Percentiles rank a stretch among this genome's conserved stretches.
phyloP scores from a whole-genome alignment of 2,329 filamentous ascomycete genomes.

The Sarocladium oryzae region DNA sequence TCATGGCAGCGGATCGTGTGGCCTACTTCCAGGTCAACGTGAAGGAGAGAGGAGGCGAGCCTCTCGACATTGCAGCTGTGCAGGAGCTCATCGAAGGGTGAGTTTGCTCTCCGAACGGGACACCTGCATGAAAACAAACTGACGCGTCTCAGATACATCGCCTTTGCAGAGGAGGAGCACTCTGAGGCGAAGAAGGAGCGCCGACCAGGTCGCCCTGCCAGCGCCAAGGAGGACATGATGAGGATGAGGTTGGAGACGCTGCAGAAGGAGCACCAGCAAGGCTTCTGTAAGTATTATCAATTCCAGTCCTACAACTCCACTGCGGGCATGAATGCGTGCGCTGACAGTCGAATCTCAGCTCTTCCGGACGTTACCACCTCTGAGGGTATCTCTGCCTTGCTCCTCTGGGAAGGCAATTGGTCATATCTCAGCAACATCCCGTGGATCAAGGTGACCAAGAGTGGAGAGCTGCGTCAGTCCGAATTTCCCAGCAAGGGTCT shows the following conservation, averaged over 20 bases:
- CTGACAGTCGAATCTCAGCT: conserved; percentile 33
- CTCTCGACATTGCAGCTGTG: conserved; percentile 49
- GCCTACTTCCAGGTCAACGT: conserved; percentile 64
- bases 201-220: conserved; percentile 72
- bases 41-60: conserved; percentile 37
- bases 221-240: conserved; percentile 69
- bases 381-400: conserved; percentile 58
- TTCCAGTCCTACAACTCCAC: not conserved
- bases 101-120: conserved; percentile 16
- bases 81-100: conserved; percentile 58
- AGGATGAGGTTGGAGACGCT: conserved; percentile 64
- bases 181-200: conserved; percentile 59
- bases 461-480: conserved; percentile 59
- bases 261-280: conserved; percentile 72
- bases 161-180: conserved; percentile 61
- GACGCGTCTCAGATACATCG: conserved; percentile 41
- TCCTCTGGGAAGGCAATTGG: conserved; percentile 80
- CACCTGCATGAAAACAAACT: conserved; percentile 16
- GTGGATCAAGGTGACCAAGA: conserved; percentile 67
- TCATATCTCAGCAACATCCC: conserved; percentile 66
- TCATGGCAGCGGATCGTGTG: conserved; percentile 29
- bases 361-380: conserved; percentile 69
- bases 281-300: conserved; percentile 58
- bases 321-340: not conserved
- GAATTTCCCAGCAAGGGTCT: conserved; percentile 63